Base-by-base conservation (phyloP, 768 basidiomycete genomes). In the Trametes cingulata region DNA sequence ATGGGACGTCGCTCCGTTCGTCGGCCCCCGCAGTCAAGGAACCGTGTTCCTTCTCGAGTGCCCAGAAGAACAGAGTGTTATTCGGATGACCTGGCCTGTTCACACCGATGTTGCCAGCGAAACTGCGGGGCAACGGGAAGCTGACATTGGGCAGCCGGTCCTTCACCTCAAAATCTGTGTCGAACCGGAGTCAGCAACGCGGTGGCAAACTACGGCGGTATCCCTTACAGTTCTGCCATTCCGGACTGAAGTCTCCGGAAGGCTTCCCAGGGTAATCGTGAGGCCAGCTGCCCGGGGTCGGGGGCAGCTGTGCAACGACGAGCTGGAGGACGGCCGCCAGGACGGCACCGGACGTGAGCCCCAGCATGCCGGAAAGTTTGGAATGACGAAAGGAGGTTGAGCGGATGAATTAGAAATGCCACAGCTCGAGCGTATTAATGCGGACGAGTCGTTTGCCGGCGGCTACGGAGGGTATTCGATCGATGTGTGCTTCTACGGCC, bases 201-300 rank as follows among this genome's bases (percentile, higher is more conserved):
- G n/a, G 9, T 8, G 10, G 8, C 48, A 49, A 14, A 13, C 14
- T 17, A 13, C 29, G 17, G 14, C 33, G n/a, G 3, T 3, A 33
- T 42, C n/a, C 13, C 71, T 43, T 53, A 76, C 75, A 76, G 17
- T 25, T 58, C 59, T 76, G 75, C 75, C 74, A 76, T 24, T 53
- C 67, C 1, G 73, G 67, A 25, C 70, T 67, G 59, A 70, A 72
- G 57, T 68, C 69, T 3, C 65, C 68, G 1, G 56, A 65, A 12
- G 80, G 80, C 65, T 76, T 75, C 0, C 78, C 78, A 19, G 79
- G 74, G 62, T 81, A 80, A 41, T 65, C 68, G 40, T 78, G 77
- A 9, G 78, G 77, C 70, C 72, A 77, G 52, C 66, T 68, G 52
- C 61, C 62, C 17, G 60, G 61, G 9, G 61, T 63, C 9, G 61